A percentile compares a stretch with the other conserved stretches of the same genome.
phyloP scores from a whole-genome alignment of 352 stramenopile genomes.

The Phytophthora aleatoria region DNA sequence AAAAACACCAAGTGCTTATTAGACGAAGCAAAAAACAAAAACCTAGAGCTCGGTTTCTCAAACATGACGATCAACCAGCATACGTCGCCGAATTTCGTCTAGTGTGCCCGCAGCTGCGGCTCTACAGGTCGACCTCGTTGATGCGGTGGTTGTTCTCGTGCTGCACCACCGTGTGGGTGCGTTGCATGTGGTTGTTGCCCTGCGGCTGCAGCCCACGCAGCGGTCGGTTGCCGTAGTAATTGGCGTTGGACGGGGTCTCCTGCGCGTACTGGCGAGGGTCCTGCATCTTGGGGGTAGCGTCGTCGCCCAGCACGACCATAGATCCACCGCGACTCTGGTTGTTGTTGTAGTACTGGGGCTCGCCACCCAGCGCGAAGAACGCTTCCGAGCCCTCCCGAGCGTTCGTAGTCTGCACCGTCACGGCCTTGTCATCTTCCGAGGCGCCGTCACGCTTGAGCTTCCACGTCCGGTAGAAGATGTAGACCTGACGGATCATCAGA shows the following conservation, averaged over 20 bases:
- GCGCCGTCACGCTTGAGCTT: constrained; percentile 67
- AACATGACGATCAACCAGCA: constrained; percentile 15
- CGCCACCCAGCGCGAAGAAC: constrained; percentile 54
- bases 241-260: constrained; percentile 35
- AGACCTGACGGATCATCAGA: constrained; percentile 83
- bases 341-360: constrained; percentile 45
- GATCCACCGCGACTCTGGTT: constrained; percentile 37
- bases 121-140: constrained; percentile 58
- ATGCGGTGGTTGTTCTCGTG: constrained; percentile 36
- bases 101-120: constrained; percentile 6
- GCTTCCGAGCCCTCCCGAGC: constrained; percentile 51
- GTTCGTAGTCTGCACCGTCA: constrained; percentile 50
- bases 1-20: constrained; percentile 36
- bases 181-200: constrained; percentile 27
- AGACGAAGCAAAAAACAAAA: constrained; percentile 34
- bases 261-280: constrained; percentile 32
- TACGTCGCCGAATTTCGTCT: constrained; percentile 14
- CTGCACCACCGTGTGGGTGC: constrained; percentile 32
- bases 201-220: constrained; percentile 31
- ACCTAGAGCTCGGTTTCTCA: constrained; percentile 31
- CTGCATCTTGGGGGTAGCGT: constrained; percentile 37
- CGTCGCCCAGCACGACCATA: constrained; percentile 43
- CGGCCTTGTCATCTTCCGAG: constrained; percentile 53
- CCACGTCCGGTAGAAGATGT: constrained; percentile 89
- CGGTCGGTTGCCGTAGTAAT: constrained; percentile 21